phyloP scores from a whole-genome alignment of 805 yeast genomes.

The Candida xyloterini region DNA sequence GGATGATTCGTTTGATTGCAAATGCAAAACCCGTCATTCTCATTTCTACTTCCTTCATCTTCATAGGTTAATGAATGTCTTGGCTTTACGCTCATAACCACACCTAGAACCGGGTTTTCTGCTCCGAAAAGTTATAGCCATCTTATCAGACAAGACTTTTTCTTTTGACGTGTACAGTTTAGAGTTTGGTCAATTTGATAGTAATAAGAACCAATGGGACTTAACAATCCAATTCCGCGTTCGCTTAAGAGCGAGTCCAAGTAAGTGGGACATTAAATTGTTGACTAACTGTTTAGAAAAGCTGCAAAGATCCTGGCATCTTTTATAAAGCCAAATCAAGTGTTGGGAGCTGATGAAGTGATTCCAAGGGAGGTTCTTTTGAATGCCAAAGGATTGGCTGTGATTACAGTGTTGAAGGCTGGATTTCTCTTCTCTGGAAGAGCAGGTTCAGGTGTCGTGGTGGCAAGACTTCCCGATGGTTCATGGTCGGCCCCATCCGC shows the following conservation, averaged over 20 bases:
- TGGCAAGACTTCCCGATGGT: slow-evolving; percentile 92
- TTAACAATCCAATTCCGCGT: slow-evolving; percentile 94
- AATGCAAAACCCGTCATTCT: no score
- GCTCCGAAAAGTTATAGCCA: slow-evolving; percentile 6
- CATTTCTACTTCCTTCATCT: no score
- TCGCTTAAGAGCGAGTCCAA: slow-evolving; percentile 81
- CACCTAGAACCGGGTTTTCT: slow-evolving; percentile 12
- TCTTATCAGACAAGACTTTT: slow-evolving; percentile 12
- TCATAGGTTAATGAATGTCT: not conserved
- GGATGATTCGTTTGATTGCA: no score
- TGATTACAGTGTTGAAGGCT: slow-evolving; percentile 92
- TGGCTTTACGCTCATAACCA: slow-evolving; percentile 5
- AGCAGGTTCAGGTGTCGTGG: slow-evolving; percentile 95
- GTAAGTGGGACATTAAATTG: slow-evolving; percentile 44
- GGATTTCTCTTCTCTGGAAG: slow-evolving; percentile 95
- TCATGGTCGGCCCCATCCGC: slow-evolving; percentile 98
- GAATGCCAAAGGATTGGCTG: slow-evolving; percentile 89
- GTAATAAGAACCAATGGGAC: slow-evolving; percentile 48
- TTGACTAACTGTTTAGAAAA: slow-evolving; percentile 46
- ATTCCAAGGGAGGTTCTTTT: slow-evolving; percentile 86
- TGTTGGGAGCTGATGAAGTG: slow-evolving; percentile 81
- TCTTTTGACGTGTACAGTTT: slow-evolving; percentile 8
- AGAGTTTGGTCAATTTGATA: not conserved
- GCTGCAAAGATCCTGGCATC: slow-evolving; percentile 90
- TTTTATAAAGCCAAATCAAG: slow-evolving; percentile 91